These are phyloP conservation scores for Achaetomiella virescens DNA, from an alignment of 495 filamentous ascomycete species.

Conservation along the genomic window DNA sequence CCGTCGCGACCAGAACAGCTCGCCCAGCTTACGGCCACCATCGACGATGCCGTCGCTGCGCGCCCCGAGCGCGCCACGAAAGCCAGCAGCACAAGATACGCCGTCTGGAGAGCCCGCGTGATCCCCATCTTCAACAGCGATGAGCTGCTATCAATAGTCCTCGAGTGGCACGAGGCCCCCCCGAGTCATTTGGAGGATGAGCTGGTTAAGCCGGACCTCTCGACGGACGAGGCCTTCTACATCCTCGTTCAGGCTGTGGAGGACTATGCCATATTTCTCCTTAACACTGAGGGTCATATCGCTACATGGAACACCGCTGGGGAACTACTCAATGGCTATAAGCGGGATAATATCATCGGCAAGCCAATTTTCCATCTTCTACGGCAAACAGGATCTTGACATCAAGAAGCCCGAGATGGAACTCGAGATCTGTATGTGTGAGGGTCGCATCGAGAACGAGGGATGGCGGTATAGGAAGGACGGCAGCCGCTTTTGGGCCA, in stretches of 20 bases:
- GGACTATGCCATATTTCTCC: constrained; percentile 64
- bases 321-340: constrained; percentile 54
- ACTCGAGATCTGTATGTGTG: constrained; percentile 50
- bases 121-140: constrained; percentile 47
- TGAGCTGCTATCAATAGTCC: constrained; percentile 41
- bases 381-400: constrained; percentile 49
- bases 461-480: constrained; percentile 61
- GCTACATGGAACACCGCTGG: constrained; percentile 60
- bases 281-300: constrained; percentile 53
- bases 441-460: constrained; percentile 58
- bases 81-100: constrained; percentile 14
- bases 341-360: constrained; percentile 50
- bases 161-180: constrained; percentile 41
- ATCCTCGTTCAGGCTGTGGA: constrained; percentile 57
- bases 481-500: constrained; percentile 59
- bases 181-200: constrained; percentile 31
- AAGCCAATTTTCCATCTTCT: constrained; percentile 60
- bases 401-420: constrained; percentile 50
- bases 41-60: constrained; percentile 42
- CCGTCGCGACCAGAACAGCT: constrained; percentile 32
- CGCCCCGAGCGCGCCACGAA: constrained; percentile 27
- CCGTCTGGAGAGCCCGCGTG: constrained; percentile 38
- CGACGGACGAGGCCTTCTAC: constrained; percentile 52
- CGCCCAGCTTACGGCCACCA: constrained; percentile 31
- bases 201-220: constrained; percentile 35